Percentiles rank a stretch among this genome's conserved stretches.
Evolutionary conservation across 805 yeast species (phyloP).

Genomic region (Nadsonia fulvescens): DNA sequence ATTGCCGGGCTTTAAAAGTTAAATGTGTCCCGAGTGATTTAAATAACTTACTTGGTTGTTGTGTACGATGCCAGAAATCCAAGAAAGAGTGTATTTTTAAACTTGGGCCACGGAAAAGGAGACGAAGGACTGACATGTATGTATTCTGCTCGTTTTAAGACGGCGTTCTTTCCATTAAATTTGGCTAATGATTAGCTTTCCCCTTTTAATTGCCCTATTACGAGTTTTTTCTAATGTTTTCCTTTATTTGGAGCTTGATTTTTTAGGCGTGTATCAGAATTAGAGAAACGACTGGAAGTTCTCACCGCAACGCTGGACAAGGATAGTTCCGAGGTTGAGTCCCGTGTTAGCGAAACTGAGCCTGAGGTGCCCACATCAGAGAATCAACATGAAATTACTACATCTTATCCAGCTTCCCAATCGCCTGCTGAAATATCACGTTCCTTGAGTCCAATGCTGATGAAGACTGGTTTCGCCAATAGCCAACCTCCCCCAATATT

Average conservation of each 20-base stretch:
- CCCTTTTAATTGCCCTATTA: too few species aligned
- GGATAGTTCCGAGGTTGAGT: slow-evolving; percentile 2
- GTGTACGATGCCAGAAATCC: slow-evolving; percentile 54
- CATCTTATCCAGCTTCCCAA: background rate
- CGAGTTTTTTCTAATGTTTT: too few species aligned
- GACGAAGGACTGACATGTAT: slow-evolving; percentile 19
- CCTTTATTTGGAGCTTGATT: too few species aligned
- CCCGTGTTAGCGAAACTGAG: background rate
- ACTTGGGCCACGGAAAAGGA: slow-evolving; percentile 36
- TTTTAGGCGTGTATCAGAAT: slow-evolving; percentile 16
- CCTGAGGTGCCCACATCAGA: too few species aligned
- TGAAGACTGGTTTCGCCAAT: too few species aligned
- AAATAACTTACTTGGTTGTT: slow-evolving; percentile 41
- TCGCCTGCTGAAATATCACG: background rate
- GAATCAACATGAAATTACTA: too few species aligned
- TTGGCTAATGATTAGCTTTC: too few species aligned
- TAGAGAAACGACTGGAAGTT: slow-evolving; percentile 17
- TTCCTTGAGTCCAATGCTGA: too few species aligned
- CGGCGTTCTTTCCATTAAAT: too few species aligned
- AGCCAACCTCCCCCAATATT: too few species aligned
- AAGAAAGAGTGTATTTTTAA: slow-evolving; percentile 52
- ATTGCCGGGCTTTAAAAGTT: slow-evolving; percentile 68
- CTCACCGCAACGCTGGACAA: slow-evolving; percentile 10
- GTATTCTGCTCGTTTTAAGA: slow-evolving; percentile 1
- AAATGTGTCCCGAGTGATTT: slow-evolving; percentile 60